A percentile compares a stretch with the other conserved stretches of the same genome.
These are phyloP conservation scores for Pseudogymnoascus sp. DNA, from an alignment of 2,329 filamentous ascomycete species.

Conservation along the genomic window DNA sequence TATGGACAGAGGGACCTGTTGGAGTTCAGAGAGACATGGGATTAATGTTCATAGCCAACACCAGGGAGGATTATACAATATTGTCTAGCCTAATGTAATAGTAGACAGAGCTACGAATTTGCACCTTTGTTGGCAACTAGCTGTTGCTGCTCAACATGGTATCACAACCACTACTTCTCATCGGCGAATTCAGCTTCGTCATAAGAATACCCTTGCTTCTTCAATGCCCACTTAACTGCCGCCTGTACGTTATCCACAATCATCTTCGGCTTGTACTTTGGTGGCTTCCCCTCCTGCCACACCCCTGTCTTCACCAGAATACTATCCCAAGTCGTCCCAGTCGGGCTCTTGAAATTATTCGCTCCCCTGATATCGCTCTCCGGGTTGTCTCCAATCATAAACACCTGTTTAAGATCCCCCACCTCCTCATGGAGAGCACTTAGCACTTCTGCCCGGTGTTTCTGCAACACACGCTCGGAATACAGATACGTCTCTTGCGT, in stretches of 20 bases:
- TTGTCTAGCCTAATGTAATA: conserved; percentile 8
- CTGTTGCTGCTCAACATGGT: not conserved
- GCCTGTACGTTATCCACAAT: conserved; percentile 67
- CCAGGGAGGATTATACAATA: not conserved
- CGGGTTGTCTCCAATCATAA: conserved; percentile 90
- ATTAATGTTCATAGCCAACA: not conserved
- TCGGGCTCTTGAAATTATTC: conserved; percentile 60
- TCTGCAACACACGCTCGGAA: conserved; percentile 64
- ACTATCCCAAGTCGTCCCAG: conserved; percentile 66
- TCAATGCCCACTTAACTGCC: conserved; percentile 69
- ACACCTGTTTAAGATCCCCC: conserved; percentile 60
- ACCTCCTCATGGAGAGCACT: conserved; percentile 19
- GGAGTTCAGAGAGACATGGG: conserved; percentile 56
- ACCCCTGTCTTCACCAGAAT: conserved; percentile 77
- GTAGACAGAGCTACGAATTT: not conserved
- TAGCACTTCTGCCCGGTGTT: conserved; percentile 38
- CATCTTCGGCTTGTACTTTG: conserved; percentile 51
- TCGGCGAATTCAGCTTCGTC: not conserved
- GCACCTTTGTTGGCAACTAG: not conserved
- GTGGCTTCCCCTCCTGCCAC: conserved; percentile 47
- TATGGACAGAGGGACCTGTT: conserved; percentile 86
- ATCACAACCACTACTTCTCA: not conserved
- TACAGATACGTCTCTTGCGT: conserved; percentile 69
- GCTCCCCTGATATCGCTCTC: conserved; percentile 86
- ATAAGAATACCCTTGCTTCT: conserved; percentile 37